Percentiles rank a stretch among this genome's conserved stretches.
phyloP scores from a whole-genome alignment of 2,329 filamentous ascomycete species.

The Hirsutella rhossiliensis region DNA sequence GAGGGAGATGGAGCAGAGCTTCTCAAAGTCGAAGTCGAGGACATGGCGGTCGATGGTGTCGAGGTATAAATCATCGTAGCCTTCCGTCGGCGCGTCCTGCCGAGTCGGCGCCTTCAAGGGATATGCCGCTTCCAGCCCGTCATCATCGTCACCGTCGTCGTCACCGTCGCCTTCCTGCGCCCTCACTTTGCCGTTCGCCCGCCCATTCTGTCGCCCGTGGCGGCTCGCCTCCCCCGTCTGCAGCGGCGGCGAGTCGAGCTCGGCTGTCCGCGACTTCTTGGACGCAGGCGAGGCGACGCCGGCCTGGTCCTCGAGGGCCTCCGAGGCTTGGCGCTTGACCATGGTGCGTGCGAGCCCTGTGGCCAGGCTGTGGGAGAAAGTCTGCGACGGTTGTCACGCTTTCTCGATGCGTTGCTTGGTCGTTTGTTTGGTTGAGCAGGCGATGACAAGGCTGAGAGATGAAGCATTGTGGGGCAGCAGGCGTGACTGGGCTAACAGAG shows the following conservation, averaged over 20 bases:
- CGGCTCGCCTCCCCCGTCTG: background rate
- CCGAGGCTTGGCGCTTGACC: conserved; percentile 48
- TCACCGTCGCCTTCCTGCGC: conserved; percentile 7
- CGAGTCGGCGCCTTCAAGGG: conserved; percentile 38
- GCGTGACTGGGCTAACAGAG: too few relatives aligned
- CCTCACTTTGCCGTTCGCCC: conserved; percentile 8
- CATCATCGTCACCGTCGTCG: conserved; percentile 24
- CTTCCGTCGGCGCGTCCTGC: conserved; percentile 69
- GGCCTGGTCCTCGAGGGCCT: conserved; percentile 44
- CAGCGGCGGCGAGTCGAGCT: conserved; percentile 24
- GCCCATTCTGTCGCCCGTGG: background rate
- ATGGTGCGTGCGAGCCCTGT: conserved; percentile 9
- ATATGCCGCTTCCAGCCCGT: conserved; percentile 27
- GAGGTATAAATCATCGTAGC: conserved; percentile 92
- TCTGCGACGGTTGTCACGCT: background rate
- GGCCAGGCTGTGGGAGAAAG: background rate
- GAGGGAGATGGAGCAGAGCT: conserved; percentile 88
- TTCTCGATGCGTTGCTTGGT: background rate
- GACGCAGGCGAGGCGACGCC: conserved; percentile 44
- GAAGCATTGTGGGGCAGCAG: too few relatives aligned
- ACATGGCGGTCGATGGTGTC: conserved; percentile 91
- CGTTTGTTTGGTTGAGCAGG: too few relatives aligned
- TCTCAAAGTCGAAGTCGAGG: conserved; percentile 97
- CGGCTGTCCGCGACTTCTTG: conserved; percentile 43
- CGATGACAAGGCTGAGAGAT: too few relatives aligned